phyloP scores from a whole-genome alignment of 192 early-diverging fungal species.

The Coemansia sp. region DNA sequence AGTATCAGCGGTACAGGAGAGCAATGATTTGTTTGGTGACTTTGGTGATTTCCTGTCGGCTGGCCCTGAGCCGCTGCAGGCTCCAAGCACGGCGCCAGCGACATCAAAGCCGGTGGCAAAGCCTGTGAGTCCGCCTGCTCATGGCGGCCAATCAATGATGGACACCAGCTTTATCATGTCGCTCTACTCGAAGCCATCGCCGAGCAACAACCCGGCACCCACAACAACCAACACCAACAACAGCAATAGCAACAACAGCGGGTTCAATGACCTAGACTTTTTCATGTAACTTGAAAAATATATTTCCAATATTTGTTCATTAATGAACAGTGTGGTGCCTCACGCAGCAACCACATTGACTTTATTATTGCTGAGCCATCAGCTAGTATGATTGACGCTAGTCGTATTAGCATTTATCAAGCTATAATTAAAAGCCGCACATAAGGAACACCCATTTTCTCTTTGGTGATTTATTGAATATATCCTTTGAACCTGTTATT shows the following conservation, averaged over 20 bases:
- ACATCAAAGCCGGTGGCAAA: neutral
- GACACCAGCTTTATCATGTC: constrained; percentile 56
- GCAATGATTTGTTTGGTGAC: constrained; percentile 53
- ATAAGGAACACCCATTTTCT: no score
- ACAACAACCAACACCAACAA: neutral
- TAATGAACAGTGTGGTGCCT: no score
- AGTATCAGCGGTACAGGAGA: constrained; percentile 9
- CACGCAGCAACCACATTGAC: no score
- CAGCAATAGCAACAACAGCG: constrained; percentile 7
- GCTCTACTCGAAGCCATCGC: constrained; percentile 33
- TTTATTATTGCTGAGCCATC: no score
- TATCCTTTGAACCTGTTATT: no score
- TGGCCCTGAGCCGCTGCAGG: constrained; percentile 9
- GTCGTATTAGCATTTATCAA: no score
- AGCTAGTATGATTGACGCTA: no score
- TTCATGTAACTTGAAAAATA: constrained; percentile 19
- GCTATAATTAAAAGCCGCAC: no score
- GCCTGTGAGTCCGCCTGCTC: neutral
- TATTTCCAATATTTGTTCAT: neutral
- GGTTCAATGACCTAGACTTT: constrained; percentile 29
- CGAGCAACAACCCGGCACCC: neutral
- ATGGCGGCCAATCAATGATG: constrained; percentile 29
- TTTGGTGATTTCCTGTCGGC: constrained; percentile 53
- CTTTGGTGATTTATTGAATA: no score
- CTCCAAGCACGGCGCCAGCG: constrained; percentile 14